A percentile compares a stretch with the other conserved stretches of the same genome.
Conservation (phyloP, 2,329 filamentous ascomycete genomes). For the Harringtonia aguacate region DNA sequence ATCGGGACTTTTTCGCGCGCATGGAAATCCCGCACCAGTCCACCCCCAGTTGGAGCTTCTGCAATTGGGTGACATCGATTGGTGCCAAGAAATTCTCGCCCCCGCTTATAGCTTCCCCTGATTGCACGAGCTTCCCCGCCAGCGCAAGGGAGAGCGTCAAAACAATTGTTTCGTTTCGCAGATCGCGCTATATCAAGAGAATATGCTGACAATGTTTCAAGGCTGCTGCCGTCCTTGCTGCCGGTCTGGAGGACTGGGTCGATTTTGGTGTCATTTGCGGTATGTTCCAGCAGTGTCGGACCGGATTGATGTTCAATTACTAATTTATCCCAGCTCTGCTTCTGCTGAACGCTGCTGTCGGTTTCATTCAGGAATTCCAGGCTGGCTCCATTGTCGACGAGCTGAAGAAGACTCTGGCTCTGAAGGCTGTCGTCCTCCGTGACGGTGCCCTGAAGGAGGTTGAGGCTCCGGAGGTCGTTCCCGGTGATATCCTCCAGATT, state of each 20-base stretch:
- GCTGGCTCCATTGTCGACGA: constrained; percentile 85
- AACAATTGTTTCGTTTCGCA: not conserved
- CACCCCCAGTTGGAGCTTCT: not conserved
- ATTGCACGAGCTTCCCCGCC: not conserved
- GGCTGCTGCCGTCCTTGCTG: constrained; percentile 69
- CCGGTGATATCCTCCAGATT: constrained; percentile 80
- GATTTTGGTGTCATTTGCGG: constrained; percentile 88
- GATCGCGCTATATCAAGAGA: too few species aligned
- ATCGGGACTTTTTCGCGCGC: too few species aligned
- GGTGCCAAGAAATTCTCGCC: not conserved
- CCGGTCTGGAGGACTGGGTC: constrained; percentile 79
- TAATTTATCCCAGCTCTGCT: constrained; percentile 36
- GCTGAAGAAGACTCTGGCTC: constrained; percentile 66
- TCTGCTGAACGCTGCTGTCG: constrained; percentile 73
- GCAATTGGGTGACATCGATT: not conserved
- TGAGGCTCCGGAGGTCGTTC: constrained; percentile 74
- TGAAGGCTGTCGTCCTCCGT: constrained; percentile 80
- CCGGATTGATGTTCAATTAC: not conserved
- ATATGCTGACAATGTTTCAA: constrained; percentile 16
- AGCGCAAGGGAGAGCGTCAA: not conserved
- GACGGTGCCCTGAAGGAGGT: constrained; percentile 69
- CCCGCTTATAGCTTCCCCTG: not conserved
- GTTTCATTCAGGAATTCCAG: constrained; percentile 84
- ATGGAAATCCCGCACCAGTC: not conserved
- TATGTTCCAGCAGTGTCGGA: not conserved